Evolutionary conservation across 192 early-diverging fungal genomes (phyloP).

Genomic region (Phlyctochytrium bullatum): DNA sequence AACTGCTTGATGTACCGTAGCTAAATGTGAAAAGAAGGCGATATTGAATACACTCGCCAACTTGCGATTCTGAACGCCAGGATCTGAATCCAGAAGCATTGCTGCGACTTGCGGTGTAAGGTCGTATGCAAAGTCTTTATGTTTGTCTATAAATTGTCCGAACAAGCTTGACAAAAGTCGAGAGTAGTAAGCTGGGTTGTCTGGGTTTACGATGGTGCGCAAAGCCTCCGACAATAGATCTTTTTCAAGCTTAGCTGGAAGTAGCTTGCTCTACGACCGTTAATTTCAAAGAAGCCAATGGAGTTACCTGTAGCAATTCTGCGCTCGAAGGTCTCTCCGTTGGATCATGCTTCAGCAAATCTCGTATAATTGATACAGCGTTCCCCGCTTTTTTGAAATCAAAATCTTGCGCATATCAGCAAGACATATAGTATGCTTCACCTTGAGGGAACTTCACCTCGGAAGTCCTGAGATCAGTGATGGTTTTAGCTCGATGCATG

Average conservation of each 20-base stretch:
- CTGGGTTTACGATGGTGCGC: constrained; percentile 76
- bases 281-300: not conserved
- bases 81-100: constrained; percentile 21
- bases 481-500: constrained; percentile 72
- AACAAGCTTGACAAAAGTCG: constrained; percentile 80
- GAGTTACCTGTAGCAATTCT: constrained; percentile 66
- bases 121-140: constrained; percentile 91
- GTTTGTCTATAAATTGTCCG: constrained; percentile 68
- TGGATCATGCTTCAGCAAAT: constrained; percentile 69
- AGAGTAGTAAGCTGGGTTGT: constrained; percentile 81
- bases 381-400: constrained; percentile 58
- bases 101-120: constrained; percentile 50
- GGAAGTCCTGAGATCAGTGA: constrained; percentile 70
- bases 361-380: constrained; percentile 69
- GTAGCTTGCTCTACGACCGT: constrained; percentile 36
- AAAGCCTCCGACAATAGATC: constrained; percentile 89
- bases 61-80: constrained; percentile 17
- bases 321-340: constrained; percentile 74
- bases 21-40: constrained; percentile 34
- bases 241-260: constrained; percentile 81
- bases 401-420: constrained; percentile 50
- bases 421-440: constrained; percentile 32
- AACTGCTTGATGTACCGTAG: constrained; percentile 54
- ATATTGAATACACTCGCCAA: constrained; percentile 34
- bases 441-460: constrained; percentile 66